Percentiles rank a stretch among this genome's conserved stretches.
Evolutionary conservation across 768 basidiomycete species (phyloP).

Genomic region (Gautieria morchelliformis): DNA sequence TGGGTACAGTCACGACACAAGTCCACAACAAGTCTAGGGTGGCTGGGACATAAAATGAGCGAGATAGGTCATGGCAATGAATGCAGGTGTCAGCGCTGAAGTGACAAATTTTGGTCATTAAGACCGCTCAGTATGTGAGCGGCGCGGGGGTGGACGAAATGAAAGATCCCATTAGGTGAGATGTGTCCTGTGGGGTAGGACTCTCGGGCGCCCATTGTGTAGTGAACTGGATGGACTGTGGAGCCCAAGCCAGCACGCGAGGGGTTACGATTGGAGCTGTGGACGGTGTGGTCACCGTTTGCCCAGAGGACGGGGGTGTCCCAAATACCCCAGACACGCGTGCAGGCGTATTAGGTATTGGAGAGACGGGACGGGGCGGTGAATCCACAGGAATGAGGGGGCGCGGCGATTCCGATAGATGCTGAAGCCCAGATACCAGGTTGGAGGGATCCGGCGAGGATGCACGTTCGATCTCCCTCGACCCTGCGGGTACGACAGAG

Average conservation of each 20-base stretch:
- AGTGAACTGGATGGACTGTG: background rate
- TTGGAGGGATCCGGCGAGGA: background rate
- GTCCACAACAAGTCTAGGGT: background rate
- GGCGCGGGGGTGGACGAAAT: background rate
- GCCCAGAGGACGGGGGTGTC: background rate
- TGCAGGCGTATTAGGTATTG: conserved; percentile 7
- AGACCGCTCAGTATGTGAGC: background rate
- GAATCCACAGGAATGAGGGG: background rate
- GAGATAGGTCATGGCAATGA: background rate
- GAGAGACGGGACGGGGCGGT: background rate
- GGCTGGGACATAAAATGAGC: background rate
- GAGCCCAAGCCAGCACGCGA: background rate
- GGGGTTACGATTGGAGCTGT: background rate
- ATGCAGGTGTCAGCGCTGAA: background rate
- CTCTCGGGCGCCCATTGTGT: background rate
- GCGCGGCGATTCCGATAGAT: conserved; percentile 2
- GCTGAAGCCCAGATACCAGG: background rate
- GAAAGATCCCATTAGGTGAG: background rate
- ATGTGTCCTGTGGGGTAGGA: background rate
- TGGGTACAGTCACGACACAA: background rate
- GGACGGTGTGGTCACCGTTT: background rate
- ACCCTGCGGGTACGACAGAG: background rate
- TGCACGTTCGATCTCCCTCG: background rate
- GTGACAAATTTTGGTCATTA: background rate
- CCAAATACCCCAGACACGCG: conserved; percentile 5